These are phyloP conservation scores for Tylopilus intermedius DNA, from an alignment of 768 basidiomycete species.

Conservation along the genomic window DNA sequence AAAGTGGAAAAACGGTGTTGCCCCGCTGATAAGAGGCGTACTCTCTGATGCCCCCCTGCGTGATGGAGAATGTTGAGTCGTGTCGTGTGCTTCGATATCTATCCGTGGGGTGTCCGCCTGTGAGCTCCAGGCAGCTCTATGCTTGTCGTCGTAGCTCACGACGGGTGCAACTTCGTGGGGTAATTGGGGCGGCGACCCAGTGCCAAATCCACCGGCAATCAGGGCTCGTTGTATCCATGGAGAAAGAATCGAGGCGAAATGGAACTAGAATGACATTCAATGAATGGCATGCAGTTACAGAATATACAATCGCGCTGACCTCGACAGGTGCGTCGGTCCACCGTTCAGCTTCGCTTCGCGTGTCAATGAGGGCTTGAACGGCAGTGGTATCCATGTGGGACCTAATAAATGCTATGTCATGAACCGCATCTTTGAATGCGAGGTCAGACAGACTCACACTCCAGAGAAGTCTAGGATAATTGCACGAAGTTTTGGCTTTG, in stretches of 20 bases:
- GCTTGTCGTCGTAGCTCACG: constrained; percentile 55
- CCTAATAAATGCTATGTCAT: constrained; percentile 33
- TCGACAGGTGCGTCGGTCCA: constrained; percentile 78
- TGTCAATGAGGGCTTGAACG: constrained; percentile 86
- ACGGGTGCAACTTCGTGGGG: constrained; percentile 72
- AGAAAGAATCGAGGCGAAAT: constrained; percentile 87
- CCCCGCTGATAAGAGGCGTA: constrained; percentile 40
- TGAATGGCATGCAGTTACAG: background rate
- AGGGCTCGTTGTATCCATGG: constrained; percentile 92
- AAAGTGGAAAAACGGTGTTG: constrained; percentile 89
- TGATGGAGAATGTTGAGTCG: constrained; percentile 6
- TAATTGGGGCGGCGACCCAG: constrained; percentile 42
- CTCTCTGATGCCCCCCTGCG: background rate
- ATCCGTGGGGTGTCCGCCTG: background rate
- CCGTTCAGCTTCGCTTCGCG: constrained; percentile 79
- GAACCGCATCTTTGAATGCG: background rate
- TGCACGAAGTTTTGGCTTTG: constrained; percentile 69
- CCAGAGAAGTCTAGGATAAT: constrained; percentile 88
- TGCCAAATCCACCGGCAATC: constrained; percentile 86
- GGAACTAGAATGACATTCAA: constrained; percentile 55
- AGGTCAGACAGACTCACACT: constrained; percentile 42
- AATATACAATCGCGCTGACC: constrained; percentile 33
- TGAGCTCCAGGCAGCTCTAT: constrained; percentile 24
- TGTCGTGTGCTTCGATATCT: constrained; percentile 34
- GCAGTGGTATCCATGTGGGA: constrained; percentile 90